Evolutionary conservation across 140 eudicot species (phyloP), one percentile per base, ranked within the genome.

Genomic region (Anethum foeniculum): DNA sequence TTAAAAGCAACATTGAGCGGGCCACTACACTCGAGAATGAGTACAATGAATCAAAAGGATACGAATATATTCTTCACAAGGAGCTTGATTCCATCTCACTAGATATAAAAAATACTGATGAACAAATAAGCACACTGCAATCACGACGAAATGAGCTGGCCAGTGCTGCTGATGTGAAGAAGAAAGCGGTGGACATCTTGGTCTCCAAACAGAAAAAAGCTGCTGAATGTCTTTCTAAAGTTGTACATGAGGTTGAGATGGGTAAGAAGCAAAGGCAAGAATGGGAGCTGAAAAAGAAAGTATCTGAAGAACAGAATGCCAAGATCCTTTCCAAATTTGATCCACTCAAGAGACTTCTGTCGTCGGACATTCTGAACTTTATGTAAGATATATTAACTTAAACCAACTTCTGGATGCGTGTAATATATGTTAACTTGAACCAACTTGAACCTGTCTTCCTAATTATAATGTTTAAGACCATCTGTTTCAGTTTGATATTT

Each of bases 231-330:
- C 77, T 84, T 49, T 80, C 81, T n/a, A 80, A 76, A 44, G 75
- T 76, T 76, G 81, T 76, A 10, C 7, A 41, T 30, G 84, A 80
- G 43, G 79, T 80, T 64, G 64, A 84, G 81, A 16, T 51, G 68
- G 79, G 75, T 38, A 77, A 64, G 14, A 49, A 60, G 10, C 52
- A n/a, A 34, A 80, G 28, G 6, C 23, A 34, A 7, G 64, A 64
- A 43, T 84, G 87, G 84, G 81, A 80, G 79, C 58, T 68, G 79
- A 76, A 80, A 71, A 68, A 51, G 51, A 48, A 80, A 65, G 60
- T n/a, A 19, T 30, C 49, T 5, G 64, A 44, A 8, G 25, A 76
- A 21, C 48, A 34, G 71, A 77, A 62, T 51, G 74, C 60, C 15
- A 75, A 64, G 39, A 80, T 84, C 32, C 74, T 80, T 52, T 71